Evolutionary conservation across 2,329 filamentous ascomycete genomes (phyloP), one percentile per base, ranked within the genome.

Genomic region (Pseudogymnoascus sp.): DNA sequence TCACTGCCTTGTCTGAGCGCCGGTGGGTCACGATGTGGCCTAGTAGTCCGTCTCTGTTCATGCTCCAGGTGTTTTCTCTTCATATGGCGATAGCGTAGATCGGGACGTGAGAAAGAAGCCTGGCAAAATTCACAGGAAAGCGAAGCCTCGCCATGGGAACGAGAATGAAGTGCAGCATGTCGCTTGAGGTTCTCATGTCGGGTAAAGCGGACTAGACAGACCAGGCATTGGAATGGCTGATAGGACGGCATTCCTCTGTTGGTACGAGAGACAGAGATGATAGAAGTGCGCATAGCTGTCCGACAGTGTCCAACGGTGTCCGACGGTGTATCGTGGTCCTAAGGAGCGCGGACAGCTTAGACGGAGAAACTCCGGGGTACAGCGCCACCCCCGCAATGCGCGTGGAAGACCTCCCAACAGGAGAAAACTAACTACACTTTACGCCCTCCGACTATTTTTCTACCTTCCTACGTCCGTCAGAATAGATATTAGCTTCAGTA

Each of bases 181-280:
- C 76, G 75, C 65, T 78, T 77, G 65, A 77, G 73, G 62, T 77
- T 77, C 68, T 77, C 75, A 59, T 76, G 73, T 28, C 75, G 71
- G 28, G 75, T 76, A 50, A 77, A 76, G 31, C 74, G 75, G 61
- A 69, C 72, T 50, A 70, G 71, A 63, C 77, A 78, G 61, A 78
- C 62, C 28, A 68, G 65, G 66, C 76, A 78, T 66, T 78, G 72
- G 61, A 77, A 78, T 8, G 76, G 76, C 65, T 78, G 76, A 41
- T 41, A 41, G 38, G 38, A 41, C 16, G 38, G 38, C 24, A 59
- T 59, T 41, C n/a, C 16, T 41, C 8, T 41, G 16, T 19, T 41
- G 38, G 38, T 41, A 16, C 38, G 8, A 19, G 38, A 41, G 38
- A 19, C 38, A 41, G 38, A 41, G 38, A 41, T 41, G 38, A 41